Percentiles rank a stretch among this genome's conserved stretches.
phyloP scores from a whole-genome alignment of 352 stramenopile species.

The Peronosclerospora sorghi region DNA sequence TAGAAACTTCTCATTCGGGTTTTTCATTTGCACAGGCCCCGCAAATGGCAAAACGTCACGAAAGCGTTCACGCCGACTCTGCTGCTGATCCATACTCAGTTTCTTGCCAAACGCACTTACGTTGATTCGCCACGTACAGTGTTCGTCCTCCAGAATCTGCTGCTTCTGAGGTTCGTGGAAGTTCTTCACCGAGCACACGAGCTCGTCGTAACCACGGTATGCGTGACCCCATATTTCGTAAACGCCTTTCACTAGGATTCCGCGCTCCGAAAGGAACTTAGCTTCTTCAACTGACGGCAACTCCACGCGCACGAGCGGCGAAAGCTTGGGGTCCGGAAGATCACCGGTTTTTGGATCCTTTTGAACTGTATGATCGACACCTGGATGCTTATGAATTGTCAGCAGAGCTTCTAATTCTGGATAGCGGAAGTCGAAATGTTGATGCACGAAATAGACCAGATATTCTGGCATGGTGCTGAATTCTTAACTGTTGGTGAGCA shows the following conservation, averaged over 20 bases:
- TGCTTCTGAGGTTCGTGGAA: constrained; percentile 32
- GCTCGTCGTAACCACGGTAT: constrained; percentile 28
- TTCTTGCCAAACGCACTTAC: constrained; percentile 74
- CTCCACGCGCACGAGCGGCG: constrained; percentile 50
- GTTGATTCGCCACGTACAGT: constrained; percentile 63
- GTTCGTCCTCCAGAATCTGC: constrained; percentile 29
- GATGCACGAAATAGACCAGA: constrained; percentile 76
- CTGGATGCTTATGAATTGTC: constrained; percentile 38
- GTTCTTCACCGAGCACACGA: constrained; percentile 32
- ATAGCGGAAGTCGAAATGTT: constrained; percentile 76
- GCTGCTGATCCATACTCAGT: constrained; percentile 61
- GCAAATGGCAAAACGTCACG: constrained; percentile 46
- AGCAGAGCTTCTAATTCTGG: constrained; percentile 71
- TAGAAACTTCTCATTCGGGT: constrained; percentile 57
- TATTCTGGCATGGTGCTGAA: constrained; percentile 40
- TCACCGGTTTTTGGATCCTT: constrained; percentile 15
- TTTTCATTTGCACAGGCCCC: constrained; percentile 59
- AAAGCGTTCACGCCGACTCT: constrained; percentile 36
- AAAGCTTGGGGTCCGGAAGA: constrained; percentile 37
- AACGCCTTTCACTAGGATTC: constrained; percentile 74
- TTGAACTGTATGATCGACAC: constrained; percentile 23
- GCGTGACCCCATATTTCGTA: constrained; percentile 67
- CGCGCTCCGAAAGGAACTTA: constrained; percentile 68
- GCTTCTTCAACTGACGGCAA: constrained; percentile 47
- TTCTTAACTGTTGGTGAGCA: not conserved